Percentiles rank a stretch among this genome's conserved stretches.
phyloP scores from a whole-genome alignment of 2,329 filamentous ascomycete species.

The Phialemoniopsis sp. region DNA sequence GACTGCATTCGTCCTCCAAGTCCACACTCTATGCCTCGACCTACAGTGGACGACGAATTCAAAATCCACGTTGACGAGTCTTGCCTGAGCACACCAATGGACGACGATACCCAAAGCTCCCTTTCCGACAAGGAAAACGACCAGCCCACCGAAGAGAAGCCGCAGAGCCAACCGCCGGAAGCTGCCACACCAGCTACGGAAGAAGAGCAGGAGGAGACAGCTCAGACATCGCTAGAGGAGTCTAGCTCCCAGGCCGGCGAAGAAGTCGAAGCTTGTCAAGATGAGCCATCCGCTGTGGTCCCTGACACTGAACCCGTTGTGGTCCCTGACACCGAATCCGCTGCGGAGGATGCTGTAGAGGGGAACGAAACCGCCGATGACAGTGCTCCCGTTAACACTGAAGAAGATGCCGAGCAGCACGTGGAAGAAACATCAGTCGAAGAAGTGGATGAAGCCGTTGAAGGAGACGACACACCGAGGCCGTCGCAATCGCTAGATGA shows the following conservation, averaged over 20 bases:
- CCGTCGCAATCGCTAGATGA: constrained; percentile 1
- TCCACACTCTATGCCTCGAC: constrained; percentile 14
- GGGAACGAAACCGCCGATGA: not conserved
- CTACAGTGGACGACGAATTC: constrained; percentile 33
- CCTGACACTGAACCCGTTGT: not conserved
- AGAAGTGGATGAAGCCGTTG: not conserved
- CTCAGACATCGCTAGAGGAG: not conserved
- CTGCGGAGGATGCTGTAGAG: not conserved
- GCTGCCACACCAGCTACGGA: too few relatives aligned
- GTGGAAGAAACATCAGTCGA: too few relatives aligned
- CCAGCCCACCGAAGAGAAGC: not conserved
- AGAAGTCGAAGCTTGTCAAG: not conserved
- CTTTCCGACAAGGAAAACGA: constrained; percentile 6
- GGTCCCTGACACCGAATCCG: not conserved
- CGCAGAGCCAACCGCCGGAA: not conserved
- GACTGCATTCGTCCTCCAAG: too few relatives aligned
- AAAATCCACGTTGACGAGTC: constrained; percentile 44
- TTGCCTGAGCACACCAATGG: constrained; percentile 35
- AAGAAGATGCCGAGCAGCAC: too few relatives aligned
- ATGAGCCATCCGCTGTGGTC: not conserved
- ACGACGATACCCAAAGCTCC: constrained; percentile 20
- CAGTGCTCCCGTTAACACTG: not conserved
- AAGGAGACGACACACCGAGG: constrained; percentile 1
- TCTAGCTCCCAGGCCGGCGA: not conserved
- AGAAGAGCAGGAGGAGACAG: not conserved